Evolutionary conservation across 1,139 yeast species (phyloP), one percentile per base, ranked within the genome.

Genomic region (Hanseniaspora sp.): DNA sequence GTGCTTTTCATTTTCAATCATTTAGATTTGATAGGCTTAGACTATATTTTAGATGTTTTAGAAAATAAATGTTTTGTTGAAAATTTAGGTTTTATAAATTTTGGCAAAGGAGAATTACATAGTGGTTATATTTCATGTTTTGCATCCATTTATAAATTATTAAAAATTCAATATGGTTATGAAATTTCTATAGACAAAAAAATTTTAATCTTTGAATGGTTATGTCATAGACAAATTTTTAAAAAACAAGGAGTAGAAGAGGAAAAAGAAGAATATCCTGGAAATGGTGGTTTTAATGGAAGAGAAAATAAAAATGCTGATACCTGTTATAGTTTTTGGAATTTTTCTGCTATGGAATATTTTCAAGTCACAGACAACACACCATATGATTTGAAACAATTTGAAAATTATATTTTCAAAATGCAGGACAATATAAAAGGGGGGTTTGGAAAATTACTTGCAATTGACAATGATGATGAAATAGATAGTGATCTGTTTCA

Each of bases 311-410:
- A 92, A 65, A 77, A 75, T 53, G 83, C 85, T 4, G 98, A 92
- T 66, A 85, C 96, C 0, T 92, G 98, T 69, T 92, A 92, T 67
- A 78, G 86, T 8, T 92, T 90, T 76, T 92, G 98, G 98, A 78
- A 80, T 49, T 67, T 80, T 9, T 94, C 79, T 1, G 73, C 87
- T 9, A 69, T 88, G 64, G 65, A 1, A 58, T 83, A 48, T 66
- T 82, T 37, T 66, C 49, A 43, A 31, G 30, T 79, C 17, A 62
- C 78, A 1, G 74, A 82, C 56, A 51, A 61, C 1, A 63, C 64
- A 7, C 60, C 64, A 3, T 88, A 75, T 62, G 68, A 92, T 29
- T 62, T 85, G n/a, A 60, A 67, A 1, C 7, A 13, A 29, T 51
- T 37, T 43, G 44, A 51, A 8, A 23, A 44, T 2, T 51, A 51